phyloP scores from a whole-genome alignment of 495 filamentous ascomycete species.

The Aspergillus asperescens region DNA sequence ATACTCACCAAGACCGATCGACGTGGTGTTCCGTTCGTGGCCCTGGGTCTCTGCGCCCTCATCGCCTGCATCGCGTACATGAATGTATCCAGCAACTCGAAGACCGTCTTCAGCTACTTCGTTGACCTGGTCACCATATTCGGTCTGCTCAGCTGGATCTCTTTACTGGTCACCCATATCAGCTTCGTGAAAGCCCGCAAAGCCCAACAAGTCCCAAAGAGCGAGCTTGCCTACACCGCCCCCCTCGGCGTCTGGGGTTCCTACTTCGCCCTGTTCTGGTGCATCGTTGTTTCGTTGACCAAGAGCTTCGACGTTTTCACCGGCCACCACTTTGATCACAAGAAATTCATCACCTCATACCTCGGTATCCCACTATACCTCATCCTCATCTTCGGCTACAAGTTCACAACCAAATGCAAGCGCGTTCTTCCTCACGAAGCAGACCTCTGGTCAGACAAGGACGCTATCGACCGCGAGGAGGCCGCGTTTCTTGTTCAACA shows the following conservation, averaged over 20 bases:
- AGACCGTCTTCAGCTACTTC: slow-evolving; percentile 74
- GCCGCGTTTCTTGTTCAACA: slow-evolving; percentile 54
- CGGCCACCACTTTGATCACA: slow-evolving; percentile 51
- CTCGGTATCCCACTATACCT: slow-evolving; percentile 78
- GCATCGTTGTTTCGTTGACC: slow-evolving; percentile 64
- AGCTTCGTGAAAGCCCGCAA: slow-evolving; percentile 68
- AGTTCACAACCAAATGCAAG: slow-evolving; percentile 49
- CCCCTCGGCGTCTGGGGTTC: slow-evolving; percentile 66
- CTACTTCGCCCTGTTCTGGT: slow-evolving; percentile 61
- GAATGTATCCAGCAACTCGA: slow-evolving; percentile 64
- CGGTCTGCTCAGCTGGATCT: slow-evolving; percentile 78
- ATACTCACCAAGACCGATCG: slow-evolving; percentile 66
- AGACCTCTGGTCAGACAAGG: slow-evolving; percentile 69
- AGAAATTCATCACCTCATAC: slow-evolving; percentile 77
- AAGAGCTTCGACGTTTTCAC: slow-evolving; percentile 76
- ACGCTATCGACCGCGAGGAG: slow-evolving; percentile 68
- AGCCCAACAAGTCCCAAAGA: slow-evolving; percentile 64
- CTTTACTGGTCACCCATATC: slow-evolving; percentile 77
- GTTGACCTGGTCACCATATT: slow-evolving; percentile 79
- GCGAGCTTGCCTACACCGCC: slow-evolving; percentile 64
- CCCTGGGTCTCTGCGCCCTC: slow-evolving; percentile 55
- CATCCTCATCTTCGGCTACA: slow-evolving; percentile 66
- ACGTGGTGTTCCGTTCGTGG: slow-evolving; percentile 69
- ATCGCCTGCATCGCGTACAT: slow-evolving; percentile 72
- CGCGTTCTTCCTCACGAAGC: slow-evolving; percentile 52